Evolutionary conservation across 2,329 filamentous ascomycete species (phyloP), one percentile per base, ranked within the genome.

Genomic region (Fusarium sp.): DNA sequence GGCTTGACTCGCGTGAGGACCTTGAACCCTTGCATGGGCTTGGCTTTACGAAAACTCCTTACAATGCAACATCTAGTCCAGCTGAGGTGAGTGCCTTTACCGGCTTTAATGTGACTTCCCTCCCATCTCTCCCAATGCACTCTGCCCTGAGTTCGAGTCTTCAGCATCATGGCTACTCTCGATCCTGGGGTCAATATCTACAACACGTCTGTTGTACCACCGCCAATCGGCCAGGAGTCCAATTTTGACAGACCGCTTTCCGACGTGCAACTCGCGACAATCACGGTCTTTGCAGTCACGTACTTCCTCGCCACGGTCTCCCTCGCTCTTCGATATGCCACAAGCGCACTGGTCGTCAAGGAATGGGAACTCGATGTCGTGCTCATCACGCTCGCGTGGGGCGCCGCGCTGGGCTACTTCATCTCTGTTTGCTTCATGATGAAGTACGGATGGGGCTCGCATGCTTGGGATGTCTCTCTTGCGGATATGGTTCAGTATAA

Each of bases 401-500:
- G 9, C 7, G 12, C 20, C 0, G 61, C 44, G 4, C 15, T 64
- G 31, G 61, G 61, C 11, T 63, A 61, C 44, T 64, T 61, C 3
- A 31, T 64, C 44, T 61, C 55, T 13, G 44, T 61, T 17, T 49
- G 28, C 24, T 61, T 64, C 9, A 51, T 62, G 38, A 64, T 64
- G 44, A 64, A 51, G 55, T 64, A 61, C 4, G 55, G 62, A 22
- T 61, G 62, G 62, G 62, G 62, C 1, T 42, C 55, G 8, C 45
- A 64, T 44, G 44, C 36, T 38, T 62, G 31, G 12, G 31, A 33
- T 33, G 31, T 33, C 31, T 33, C 31, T 33, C 31, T 33, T 14
- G 31, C 31, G 5, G 31, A 33, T 33, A 33, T 13, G 31, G 31
- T 33, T 33, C 31, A 33, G 31, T 33, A 33, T 33, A 33, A 33